Conservation (phyloP, 2,329 filamentous ascomycete genomes). For the Paecilomyces variotii region DNA sequence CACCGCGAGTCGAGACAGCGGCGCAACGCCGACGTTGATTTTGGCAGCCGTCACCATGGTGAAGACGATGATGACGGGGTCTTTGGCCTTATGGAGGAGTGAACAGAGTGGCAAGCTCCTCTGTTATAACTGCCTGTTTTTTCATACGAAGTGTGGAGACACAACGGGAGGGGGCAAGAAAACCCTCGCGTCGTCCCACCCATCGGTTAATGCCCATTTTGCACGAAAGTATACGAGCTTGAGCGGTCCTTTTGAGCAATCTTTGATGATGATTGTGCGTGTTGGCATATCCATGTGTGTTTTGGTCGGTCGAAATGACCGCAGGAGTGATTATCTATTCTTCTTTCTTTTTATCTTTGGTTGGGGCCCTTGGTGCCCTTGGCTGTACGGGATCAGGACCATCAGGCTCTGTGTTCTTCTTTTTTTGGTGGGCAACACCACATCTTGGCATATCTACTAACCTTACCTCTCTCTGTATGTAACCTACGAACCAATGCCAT, state of each 20-base stretch:
- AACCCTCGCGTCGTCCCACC: constrained; percentile 1
- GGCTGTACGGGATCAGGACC: constrained; percentile 1
- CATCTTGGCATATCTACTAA: neutral
- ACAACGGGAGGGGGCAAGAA: neutral
- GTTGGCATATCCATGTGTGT: constrained; percentile 14
- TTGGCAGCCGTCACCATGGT: constrained; percentile 52
- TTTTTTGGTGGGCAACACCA: neutral
- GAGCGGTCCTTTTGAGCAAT: constrained; percentile 25
- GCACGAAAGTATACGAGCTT: constrained; percentile 32
- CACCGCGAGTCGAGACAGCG: constrained; percentile 27
- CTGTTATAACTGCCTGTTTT: neutral
- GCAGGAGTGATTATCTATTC: constrained; percentile 1
- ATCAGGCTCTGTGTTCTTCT: neutral
- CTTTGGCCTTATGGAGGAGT: constrained; percentile 95
- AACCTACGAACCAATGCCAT: too few relatives aligned
- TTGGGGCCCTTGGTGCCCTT: neutral
- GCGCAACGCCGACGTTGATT: constrained; percentile 54
- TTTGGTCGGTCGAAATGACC: constrained; percentile 9
- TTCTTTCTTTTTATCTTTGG: constrained; percentile 1
- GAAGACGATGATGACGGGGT: constrained; percentile 93
- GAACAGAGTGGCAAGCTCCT: constrained; percentile 19
- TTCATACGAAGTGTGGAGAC: neutral
- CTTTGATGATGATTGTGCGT: constrained; percentile 16
- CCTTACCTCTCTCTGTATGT: neutral
- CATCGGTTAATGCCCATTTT: constrained; percentile 9